Evolutionary conservation across 495 filamentous ascomycete species (phyloP).

Genomic region (Aspergillus conjunctus): DNA sequence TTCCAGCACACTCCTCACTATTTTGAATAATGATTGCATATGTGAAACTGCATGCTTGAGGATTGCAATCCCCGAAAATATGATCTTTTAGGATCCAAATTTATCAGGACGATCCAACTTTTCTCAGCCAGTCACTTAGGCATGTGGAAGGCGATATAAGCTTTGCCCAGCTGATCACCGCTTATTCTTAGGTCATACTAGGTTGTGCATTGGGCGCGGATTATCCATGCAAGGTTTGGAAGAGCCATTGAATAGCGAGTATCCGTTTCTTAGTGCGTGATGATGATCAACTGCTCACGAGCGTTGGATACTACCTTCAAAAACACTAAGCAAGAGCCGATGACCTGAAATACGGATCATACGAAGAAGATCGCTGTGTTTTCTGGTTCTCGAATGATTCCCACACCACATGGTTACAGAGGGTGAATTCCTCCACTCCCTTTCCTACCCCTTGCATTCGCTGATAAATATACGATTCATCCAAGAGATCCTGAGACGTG

Average conservation of each 20-base stretch:
- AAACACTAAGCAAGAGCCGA: not conserved
- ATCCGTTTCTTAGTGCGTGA: not conserved
- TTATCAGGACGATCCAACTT: no score
- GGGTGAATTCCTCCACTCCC: not conserved
- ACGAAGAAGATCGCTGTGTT: not conserved
- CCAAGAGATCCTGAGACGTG: not conserved
- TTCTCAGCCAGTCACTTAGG: no score
- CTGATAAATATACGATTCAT: constrained; percentile 21
- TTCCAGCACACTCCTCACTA: no score
- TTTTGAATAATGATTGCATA: no score
- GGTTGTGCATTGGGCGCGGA: no score
- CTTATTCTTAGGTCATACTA: constrained; percentile 1
- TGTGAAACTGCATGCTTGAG: no score
- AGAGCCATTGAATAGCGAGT: not conserved
- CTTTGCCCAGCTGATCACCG: not conserved
- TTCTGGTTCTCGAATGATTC: not conserved
- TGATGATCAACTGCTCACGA: not conserved
- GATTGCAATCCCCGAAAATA: no score
- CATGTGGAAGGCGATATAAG: not conserved
- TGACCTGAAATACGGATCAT: not conserved
- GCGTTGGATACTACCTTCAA: constrained; percentile 1
- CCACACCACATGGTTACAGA: constrained; percentile 1
- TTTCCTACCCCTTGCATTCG: not conserved
- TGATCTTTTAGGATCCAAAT: no score
- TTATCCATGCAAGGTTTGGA: not conserved